A percentile compares a stretch with the other conserved stretches of the same genome.
Evolutionary conservation across 2,329 filamentous ascomycete species (phyloP).

Genomic region (Pezicula neosporulosa): DNA sequence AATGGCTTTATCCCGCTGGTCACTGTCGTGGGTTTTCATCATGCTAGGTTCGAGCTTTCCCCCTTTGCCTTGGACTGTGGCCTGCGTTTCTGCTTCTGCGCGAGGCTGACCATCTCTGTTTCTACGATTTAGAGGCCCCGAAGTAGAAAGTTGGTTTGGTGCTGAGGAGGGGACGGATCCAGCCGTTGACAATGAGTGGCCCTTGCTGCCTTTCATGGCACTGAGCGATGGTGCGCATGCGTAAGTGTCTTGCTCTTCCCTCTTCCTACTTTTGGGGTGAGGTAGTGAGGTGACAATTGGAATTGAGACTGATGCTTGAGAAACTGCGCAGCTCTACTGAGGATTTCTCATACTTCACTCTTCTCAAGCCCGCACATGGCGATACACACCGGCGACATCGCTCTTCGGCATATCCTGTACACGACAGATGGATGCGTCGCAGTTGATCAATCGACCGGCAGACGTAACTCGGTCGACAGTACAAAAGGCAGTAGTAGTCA

Average conservation of each 20-base stretch:
- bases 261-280: neutral
- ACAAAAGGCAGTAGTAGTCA: conserved; percentile 95
- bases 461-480: conserved; percentile 97
- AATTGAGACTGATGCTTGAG: conserved; percentile 2
- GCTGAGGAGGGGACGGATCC: conserved; percentile 72
- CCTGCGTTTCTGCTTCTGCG: neutral
- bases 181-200: conserved; percentile 82
- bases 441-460: conserved; percentile 72
- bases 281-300: neutral
- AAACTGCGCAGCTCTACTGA: conserved; percentile 65
- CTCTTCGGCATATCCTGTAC: conserved; percentile 97
- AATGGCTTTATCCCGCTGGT: conserved; percentile 63
- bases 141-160: conserved; percentile 91
- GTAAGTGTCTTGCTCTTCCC: conserved; percentile 43
- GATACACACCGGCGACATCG: conserved; percentile 62
- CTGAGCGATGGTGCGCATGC: conserved; percentile 93
- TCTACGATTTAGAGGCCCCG: conserved; percentile 60
- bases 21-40: conserved; percentile 79
- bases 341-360: conserved; percentile 98
- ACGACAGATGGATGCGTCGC: conserved; percentile 78
- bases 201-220: conserved; percentile 91
- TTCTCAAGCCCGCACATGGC: conserved; percentile 61
- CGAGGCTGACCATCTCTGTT: conserved; percentile 9
- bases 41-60: conserved; percentile 50
- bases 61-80: conserved; percentile 1